These are phyloP conservation scores for Pelargonium australe DNA, from an alignment of 441 rosid species.

Conservation along the genomic window DNA sequence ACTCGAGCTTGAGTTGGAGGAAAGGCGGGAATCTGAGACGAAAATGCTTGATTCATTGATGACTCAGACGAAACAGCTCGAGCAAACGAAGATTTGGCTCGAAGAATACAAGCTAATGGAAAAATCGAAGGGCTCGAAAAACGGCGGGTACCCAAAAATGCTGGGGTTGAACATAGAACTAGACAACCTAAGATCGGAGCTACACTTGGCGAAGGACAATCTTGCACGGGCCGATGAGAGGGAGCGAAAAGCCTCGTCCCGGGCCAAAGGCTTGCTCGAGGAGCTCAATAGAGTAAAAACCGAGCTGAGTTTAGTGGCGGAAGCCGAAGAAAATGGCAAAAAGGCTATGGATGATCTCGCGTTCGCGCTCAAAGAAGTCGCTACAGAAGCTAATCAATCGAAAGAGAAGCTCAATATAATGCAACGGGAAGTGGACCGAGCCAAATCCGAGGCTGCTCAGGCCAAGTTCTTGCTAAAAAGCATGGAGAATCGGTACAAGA, in stretches of 20 bases:
- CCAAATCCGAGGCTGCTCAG: conserved; percentile 31
- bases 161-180: conserved; percentile 21
- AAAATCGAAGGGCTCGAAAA: background rate
- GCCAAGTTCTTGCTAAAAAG: conserved; percentile 28
- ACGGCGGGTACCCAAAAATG: background rate
- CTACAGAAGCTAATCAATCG: conserved; percentile 39
- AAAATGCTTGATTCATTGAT: conserved; percentile 31
- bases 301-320: conserved; percentile 45
- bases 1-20: conserved; percentile 32
- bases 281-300: conserved; percentile 35
- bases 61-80: conserved; percentile 34
- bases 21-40: conserved; percentile 25
- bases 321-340: conserved; percentile 67
- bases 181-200: conserved; percentile 29
- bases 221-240: conserved; percentile 29
- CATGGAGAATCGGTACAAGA: conserved; percentile 26
- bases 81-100: conserved; percentile 35
- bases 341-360: conserved; percentile 87
- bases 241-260: conserved; percentile 30
- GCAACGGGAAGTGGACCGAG: conserved; percentile 37
- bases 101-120: conserved; percentile 38
- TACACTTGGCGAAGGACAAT: conserved; percentile 25
- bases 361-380: conserved; percentile 69
- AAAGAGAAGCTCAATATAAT: conserved; percentile 44
- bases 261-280: conserved; percentile 23